Base-by-base conservation (phyloP, 2,329 filamentous ascomycete genomes). In the Pseudocercospora crystallina region DNA sequence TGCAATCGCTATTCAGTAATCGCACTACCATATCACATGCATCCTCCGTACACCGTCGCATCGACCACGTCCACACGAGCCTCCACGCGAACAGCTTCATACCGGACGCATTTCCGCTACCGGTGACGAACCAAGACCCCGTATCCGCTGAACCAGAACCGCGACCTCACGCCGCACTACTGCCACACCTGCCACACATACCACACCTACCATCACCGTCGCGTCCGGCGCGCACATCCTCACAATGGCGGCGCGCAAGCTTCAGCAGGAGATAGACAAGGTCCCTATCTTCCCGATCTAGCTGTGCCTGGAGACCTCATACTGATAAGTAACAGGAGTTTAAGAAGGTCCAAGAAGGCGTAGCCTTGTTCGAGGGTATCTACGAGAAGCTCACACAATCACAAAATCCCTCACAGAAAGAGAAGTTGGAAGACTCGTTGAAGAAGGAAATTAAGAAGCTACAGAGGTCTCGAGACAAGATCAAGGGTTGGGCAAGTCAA, bases 361-460 rank as follows among this genome's bases (percentile, higher is more conserved):
- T 97, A 48, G 80, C 84, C 57, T 87, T 91, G 59, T 99, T 99
- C 72, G 90, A 97, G 69, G 81, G 80, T 67, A 96, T 97, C 66
- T 95, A 97, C 76, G 94, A 97, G 64, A 99, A 99, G 83, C 95
- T 99, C 61, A 88, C 92, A 66, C 85, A 91, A 62, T 90, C 90
- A 46, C 89, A 84, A 66, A 97, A 96, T 76, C 83, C 87, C 49
- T 90, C 94, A 55, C 94, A 97, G 74, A 96, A 96, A 72, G 94
- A 97, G 75, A 99, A 97, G 78, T 83, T 95, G 44, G 94, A 99
- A 73, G 94, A 99, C 75, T 90, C 94, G 70, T 81, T 99, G 62
- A 99, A 99, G 79, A 90, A 94, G 70, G 94, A 99, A 76, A 97
- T 97, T 82, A 99, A 99, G 85, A 99, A 99, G 81, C 84, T 99